Evolutionary conservation across 2,329 filamentous ascomycete species (phyloP).

Genomic region (Pseudogymnoascus sp.): DNA sequence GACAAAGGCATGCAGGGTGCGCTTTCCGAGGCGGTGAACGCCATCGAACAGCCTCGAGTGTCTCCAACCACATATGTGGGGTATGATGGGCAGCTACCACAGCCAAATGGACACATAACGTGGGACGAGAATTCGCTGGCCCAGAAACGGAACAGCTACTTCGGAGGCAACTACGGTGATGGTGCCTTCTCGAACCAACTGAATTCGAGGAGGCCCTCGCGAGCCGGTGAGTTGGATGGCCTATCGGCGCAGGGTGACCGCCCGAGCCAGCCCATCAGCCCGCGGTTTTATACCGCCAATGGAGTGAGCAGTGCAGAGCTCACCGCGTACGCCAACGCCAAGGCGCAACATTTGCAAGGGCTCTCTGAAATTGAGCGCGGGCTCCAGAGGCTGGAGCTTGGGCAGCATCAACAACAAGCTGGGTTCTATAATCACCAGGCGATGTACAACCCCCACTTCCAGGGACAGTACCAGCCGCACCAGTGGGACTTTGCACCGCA

Average conservation of each 20-base stretch:
- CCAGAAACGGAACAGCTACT: not conserved
- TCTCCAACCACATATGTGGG: not conserved
- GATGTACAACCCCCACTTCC: slow-evolving; percentile 29
- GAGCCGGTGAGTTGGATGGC: not conserved
- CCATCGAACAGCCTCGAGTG: not conserved
- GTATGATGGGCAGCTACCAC: not conserved
- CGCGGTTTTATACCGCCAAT: not conserved
- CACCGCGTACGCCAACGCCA: slow-evolving; percentile 21
- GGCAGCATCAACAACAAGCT: slow-evolving; percentile 18
- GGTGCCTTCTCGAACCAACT: not conserved
- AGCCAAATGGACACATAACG: not conserved
- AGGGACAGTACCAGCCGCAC: slow-evolving; percentile 32
- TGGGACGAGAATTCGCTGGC: not conserved
- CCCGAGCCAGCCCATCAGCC: not conserved
- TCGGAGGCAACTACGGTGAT: not conserved
- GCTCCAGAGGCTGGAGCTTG: slow-evolving; percentile 21
- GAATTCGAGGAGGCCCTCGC: not conserved
- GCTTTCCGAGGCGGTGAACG: not conserved
- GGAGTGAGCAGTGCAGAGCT: slow-evolving; percentile 13
- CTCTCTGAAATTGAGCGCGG: slow-evolving; percentile 20
- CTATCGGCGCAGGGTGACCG: not conserved
- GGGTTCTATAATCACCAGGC: slow-evolving; percentile 28
- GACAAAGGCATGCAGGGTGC: not conserved
- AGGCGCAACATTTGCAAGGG: slow-evolving; percentile 5
- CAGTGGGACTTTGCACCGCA: slow-evolving; percentile 32